Percentiles rank a stretch among this genome's conserved stretches.
phyloP scores from a whole-genome alignment of 805 yeast species.

The Pachysolen tannophilus region DNA sequence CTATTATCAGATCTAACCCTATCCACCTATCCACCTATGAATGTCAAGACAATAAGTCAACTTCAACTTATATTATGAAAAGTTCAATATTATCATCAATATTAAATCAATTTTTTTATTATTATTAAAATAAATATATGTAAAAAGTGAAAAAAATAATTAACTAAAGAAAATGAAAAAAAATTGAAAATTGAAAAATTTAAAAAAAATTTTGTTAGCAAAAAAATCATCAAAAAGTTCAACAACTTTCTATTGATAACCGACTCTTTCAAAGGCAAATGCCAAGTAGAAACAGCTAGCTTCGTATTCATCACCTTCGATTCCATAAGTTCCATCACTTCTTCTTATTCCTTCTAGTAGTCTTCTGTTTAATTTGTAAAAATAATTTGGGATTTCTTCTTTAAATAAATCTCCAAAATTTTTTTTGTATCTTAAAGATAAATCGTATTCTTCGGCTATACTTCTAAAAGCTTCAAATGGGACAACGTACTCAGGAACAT shows the following conservation, averaged over 20 bases:
- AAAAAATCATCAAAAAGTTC: too few species aligned
- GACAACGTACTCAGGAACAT: slow-evolving; percentile 94
- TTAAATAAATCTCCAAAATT: slow-evolving; percentile 78
- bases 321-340: slow-evolving; percentile 75
- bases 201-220: too few species aligned
- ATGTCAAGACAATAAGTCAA: too few species aligned
- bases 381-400: slow-evolving; percentile 66
- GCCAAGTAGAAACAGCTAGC: slow-evolving; percentile 79
- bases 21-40: too few species aligned
- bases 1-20: too few species aligned
- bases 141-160: too few species aligned
- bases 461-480: slow-evolving; percentile 85
- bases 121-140: too few species aligned
- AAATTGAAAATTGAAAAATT: too few species aligned
- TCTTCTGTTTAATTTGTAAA: slow-evolving; percentile 46
- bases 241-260: slow-evolving; percentile 12
- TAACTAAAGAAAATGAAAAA: too few species aligned
- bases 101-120: too few species aligned
- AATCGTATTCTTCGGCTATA: slow-evolving; percentile 75
- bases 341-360: slow-evolving; percentile 65
- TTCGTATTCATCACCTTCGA: slow-evolving; percentile 84
- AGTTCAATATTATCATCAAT: too few species aligned
- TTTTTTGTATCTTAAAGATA: slow-evolving; percentile 63
- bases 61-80: too few species aligned
- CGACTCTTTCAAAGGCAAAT: slow-evolving; percentile 68